Evolutionary conservation across 768 basidiomycete genomes (phyloP).

Genomic region (Clavaria fumosa): DNA sequence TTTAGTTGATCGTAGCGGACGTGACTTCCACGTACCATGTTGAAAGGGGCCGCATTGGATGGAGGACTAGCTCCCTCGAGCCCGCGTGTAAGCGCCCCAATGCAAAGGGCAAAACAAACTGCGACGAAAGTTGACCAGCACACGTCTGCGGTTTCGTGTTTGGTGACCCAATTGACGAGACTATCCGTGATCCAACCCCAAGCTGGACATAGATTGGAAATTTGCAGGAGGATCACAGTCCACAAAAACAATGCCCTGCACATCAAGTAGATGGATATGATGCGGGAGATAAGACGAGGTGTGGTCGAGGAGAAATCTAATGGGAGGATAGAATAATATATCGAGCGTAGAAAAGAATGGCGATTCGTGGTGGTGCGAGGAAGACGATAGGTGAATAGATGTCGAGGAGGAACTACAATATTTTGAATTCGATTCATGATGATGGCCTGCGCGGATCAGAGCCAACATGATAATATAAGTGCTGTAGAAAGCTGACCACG

Average conservation of each 20-base stretch:
- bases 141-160: conserved; percentile 41
- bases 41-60: conserved; percentile 49
- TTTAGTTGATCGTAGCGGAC: too few relatives aligned
- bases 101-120: conserved; percentile 46
- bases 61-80: conserved; percentile 40
- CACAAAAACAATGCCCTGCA: conserved; percentile 41
- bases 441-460: conserved; percentile 33
- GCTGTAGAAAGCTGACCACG: conserved; percentile 36
- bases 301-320: conserved; percentile 43
- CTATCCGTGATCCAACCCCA: conserved; percentile 15
- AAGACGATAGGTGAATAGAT: conserved; percentile 7
- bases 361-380: neutral
- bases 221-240: conserved; percentile 43
- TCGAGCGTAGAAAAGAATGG: conserved; percentile 12
- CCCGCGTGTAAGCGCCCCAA: conserved; percentile 52
- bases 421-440: conserved; percentile 66
- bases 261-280: conserved; percentile 52
- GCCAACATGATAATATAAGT: neutral
- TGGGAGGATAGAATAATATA: conserved; percentile 37
- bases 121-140: conserved; percentile 66
- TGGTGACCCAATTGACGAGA: conserved; percentile 30
- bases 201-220: conserved; percentile 19
- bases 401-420: conserved; percentile 52
- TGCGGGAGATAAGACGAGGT: conserved; percentile 43
- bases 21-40: conserved; percentile 34